Base-by-base conservation (phyloP, 768 basidiomycete species). In the Hebeloma cylindrosporum region DNA sequence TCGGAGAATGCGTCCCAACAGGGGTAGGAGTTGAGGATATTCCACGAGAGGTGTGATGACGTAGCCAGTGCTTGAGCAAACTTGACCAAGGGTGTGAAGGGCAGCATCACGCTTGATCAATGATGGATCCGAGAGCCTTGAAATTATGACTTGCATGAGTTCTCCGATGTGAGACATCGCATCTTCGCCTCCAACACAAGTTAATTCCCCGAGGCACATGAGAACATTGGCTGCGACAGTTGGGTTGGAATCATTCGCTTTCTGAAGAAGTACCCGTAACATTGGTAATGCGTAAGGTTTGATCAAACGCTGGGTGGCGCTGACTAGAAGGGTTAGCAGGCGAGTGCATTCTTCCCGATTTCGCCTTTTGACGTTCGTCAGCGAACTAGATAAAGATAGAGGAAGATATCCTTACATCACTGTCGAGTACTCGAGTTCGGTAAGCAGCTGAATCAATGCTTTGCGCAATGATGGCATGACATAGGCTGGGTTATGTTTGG, bases 381-480 rank as follows among this genome's bases (percentile, higher is more conserved):
- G 37, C 34, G 27, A 20, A 2, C 28, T 14, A 46, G 28, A 40
- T 20, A 29, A 37, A 3, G 39, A 16, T 22, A 16, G n/a, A 29
- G 41, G 17, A 35, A 1, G 7, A 14, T 38, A 13, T 10, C 57
- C 58, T 20, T 44, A 82, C 93, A 71, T 67, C 39, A 93, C 83
- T 2, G 89, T 93, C 3, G 93, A 92, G 60, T 97, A 98, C 68
- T 98, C 94, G 27, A 99, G 70, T 67, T 98, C 96, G 0, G 96
- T 98, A 46, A 99, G 72, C 5, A 99, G 78, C 61, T 98, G 95
- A 43, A 98, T 96, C 47, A 99, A 73, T 1, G 93, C 85, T 65
- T 98, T 98, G 35, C 96, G 80, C 17, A 99, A 72, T 3, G 92
- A 93, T 7, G 96, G 95, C 88, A 99, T 97, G 14, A 99, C 93